Evolutionary conservation across 192 early-diverging fungal species (phyloP).

Genomic region (Coemansia sp.): DNA sequence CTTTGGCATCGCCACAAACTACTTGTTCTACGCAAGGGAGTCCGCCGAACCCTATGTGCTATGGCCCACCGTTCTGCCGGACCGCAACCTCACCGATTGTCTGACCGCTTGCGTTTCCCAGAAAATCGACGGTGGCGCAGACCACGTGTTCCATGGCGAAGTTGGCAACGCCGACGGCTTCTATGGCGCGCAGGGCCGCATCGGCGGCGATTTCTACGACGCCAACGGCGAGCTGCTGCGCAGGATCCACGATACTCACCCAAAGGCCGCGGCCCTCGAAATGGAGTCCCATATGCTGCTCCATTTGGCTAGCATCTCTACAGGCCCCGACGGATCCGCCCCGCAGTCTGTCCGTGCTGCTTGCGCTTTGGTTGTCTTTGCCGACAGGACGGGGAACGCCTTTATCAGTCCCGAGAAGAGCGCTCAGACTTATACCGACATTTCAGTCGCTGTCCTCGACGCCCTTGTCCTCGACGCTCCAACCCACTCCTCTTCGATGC

Average conservation of each 20-base stretch:
- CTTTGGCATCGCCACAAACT: conserved; percentile 68
- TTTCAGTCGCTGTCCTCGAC: conserved; percentile 23
- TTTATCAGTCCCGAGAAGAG: conserved; percentile 60
- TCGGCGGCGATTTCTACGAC: conserved; percentile 72
- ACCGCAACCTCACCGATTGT: conserved; percentile 55
- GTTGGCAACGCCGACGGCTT: conserved; percentile 83
- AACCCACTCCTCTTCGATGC: conserved; percentile 19
- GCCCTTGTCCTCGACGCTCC: conserved; percentile 23
- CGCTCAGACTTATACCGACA: not conserved
- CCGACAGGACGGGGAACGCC: conserved; percentile 65
- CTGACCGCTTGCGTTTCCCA: conserved; percentile 32
- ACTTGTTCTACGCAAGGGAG: conserved; percentile 62
- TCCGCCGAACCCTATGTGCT: conserved; percentile 63
- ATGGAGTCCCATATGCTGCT: conserved; percentile 88
- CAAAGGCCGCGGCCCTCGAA: conserved; percentile 57
- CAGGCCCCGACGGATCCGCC: conserved; percentile 13
- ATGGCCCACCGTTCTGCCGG: conserved; percentile 60
- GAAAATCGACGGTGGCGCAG: conserved; percentile 22
- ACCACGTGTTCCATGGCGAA: conserved; percentile 58
- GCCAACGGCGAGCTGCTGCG: conserved; percentile 67
- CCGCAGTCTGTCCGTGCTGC: conserved; percentile 64
- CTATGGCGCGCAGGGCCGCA: conserved; percentile 81
- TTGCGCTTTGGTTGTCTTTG: conserved; percentile 81
- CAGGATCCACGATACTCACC: conserved; percentile 41
- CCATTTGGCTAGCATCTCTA: conserved; percentile 69